Conservation (phyloP, 306 rosid genomes). For the Ormosia emarginata region DNA sequence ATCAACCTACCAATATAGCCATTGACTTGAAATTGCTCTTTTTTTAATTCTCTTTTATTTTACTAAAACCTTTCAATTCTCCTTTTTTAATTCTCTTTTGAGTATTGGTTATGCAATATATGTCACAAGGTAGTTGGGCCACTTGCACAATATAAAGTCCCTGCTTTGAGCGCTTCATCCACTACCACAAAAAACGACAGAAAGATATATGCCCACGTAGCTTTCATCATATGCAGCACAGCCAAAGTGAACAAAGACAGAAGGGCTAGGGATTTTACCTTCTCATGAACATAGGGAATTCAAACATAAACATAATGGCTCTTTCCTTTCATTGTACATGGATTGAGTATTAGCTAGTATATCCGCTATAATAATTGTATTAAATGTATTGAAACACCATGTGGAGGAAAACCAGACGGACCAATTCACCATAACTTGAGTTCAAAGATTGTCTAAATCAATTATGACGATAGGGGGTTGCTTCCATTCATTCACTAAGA, state of each 20-base stretch:
- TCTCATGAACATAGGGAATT: slow-evolving; percentile 8
- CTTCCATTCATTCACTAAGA: slow-evolving; percentile 14
- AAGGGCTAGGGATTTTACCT: too few species aligned
- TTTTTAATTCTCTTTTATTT: neutral
- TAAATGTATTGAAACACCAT: slow-evolving; percentile 18
- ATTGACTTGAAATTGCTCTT: slow-evolving; percentile 25
- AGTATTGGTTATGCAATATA: slow-evolving; percentile 22
- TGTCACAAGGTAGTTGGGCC: slow-evolving; percentile 22
- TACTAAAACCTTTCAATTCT: too few species aligned
- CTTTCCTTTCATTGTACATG: neutral
- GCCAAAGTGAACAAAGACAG: too few species aligned
- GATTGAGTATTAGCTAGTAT: slow-evolving; percentile 17
- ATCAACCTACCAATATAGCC: neutral
- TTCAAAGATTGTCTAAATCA: slow-evolving; percentile 27
- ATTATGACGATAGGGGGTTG: slow-evolving; percentile 32
- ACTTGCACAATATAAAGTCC: slow-evolving; percentile 19
- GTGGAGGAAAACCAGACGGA: slow-evolving; percentile 21
- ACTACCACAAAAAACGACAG: slow-evolving; percentile 21
- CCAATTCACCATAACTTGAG: slow-evolving; percentile 30
- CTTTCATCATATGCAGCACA: slow-evolving; percentile 33
- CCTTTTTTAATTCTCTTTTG: neutral
- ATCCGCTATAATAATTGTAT: slow-evolving; percentile 24
- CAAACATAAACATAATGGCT: neutral
- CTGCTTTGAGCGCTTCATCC: slow-evolving; percentile 8
- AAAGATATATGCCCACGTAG: neutral